These are phyloP conservation scores for Raphidocelis subcapitata DNA, from an alignment of 139 green algal genomes.

Conservation along the genomic window DNA sequence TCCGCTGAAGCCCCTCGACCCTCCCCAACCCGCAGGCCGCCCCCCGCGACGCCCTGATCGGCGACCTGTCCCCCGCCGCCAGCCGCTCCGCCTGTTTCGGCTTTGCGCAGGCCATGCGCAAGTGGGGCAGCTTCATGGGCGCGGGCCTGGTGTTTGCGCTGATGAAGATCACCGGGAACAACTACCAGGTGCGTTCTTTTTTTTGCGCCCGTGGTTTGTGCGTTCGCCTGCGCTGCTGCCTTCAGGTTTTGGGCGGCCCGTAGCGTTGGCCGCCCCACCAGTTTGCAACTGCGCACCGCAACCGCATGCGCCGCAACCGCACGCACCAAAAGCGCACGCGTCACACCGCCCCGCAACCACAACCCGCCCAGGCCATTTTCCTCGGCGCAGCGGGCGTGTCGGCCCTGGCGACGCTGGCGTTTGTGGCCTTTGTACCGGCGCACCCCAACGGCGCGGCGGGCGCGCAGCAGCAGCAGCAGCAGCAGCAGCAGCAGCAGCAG, in stretches of 20 bases:
- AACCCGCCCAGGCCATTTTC: conserved; percentile 15
- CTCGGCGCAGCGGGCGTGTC: conserved; percentile 30
- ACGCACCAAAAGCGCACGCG: too few relatives aligned
- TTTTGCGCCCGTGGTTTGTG: too few relatives aligned
- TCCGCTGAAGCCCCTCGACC: too few relatives aligned
- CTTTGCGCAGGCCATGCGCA: conserved; percentile 60
- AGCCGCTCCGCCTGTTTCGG: conserved; percentile 56
- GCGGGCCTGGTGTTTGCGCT: conserved; percentile 51
- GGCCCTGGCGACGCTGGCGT: conserved; percentile 32
- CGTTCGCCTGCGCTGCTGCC: too few relatives aligned
- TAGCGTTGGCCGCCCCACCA: too few relatives aligned
- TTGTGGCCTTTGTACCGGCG: conserved; percentile 46
- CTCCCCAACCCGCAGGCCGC: conserved; percentile 36
- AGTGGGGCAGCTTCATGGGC: conserved; percentile 56
- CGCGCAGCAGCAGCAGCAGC: background rate
- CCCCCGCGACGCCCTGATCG: conserved; percentile 57
- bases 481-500: conserved; percentile 1
- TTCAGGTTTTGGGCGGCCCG: too few relatives aligned
- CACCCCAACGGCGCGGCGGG: conserved; percentile 21
- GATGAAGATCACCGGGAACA: conserved; percentile 61
- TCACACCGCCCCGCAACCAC: too few relatives aligned
- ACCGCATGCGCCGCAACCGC: too few relatives aligned
- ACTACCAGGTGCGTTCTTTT: conserved; percentile 60
- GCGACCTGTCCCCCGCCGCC: conserved; percentile 44
- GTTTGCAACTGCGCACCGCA: too few relatives aligned